Base-by-base conservation (phyloP, 805 yeast genomes). In the Kuraishia molischiana region DNA sequence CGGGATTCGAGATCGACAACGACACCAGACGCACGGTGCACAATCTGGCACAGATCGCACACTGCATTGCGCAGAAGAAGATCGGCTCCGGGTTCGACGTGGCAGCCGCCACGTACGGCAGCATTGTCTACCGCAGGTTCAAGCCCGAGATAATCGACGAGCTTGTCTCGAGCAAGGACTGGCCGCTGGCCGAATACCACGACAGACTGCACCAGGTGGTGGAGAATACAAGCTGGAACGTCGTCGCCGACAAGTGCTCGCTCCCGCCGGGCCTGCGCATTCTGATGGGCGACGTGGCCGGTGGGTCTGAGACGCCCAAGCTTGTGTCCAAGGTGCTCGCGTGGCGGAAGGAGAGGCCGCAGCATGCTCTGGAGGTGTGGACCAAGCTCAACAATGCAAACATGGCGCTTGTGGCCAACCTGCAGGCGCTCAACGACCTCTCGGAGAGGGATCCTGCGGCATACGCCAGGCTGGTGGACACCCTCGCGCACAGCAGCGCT, bases 41-140 rank as follows among this genome's bases (percentile, higher is more conserved):
- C 55, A 90, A 86, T 49, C 58, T 86, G 20, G 75, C 96, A 1
- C 98, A 92, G 55, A 65, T 85, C 6, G 81, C 95, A 0, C 98
- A 92, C 56, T 89, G 96, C 55, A 70, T 75, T 40, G 97, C 98
- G 3, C 98, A 92, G 56, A 85, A 85, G 24, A 92, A 92, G 57
- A 79, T 92, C 19, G 98, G 98, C 0, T 86, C 96, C 3, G 98
- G 98, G 0, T 92, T 92, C 58, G 98, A 92, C 54, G 95, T 92
- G 31, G 97, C 95, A 0, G 80, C 97, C 19, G 98, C 98, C 0
- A 80, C 85, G 0, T 90, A 70, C 57, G 98, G 98, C 2, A 83
- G 95, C 0, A 81, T 89, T 34, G 68, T 78, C 4, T 92, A 92
- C 57, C 68, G 74, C 32, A 66, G 98, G 42, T 92, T 92, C 50